Evolutionary conservation across 768 basidiomycete species (phyloP), one percentile per base, ranked within the genome.

Genomic region (Boletellus emodensis): DNA sequence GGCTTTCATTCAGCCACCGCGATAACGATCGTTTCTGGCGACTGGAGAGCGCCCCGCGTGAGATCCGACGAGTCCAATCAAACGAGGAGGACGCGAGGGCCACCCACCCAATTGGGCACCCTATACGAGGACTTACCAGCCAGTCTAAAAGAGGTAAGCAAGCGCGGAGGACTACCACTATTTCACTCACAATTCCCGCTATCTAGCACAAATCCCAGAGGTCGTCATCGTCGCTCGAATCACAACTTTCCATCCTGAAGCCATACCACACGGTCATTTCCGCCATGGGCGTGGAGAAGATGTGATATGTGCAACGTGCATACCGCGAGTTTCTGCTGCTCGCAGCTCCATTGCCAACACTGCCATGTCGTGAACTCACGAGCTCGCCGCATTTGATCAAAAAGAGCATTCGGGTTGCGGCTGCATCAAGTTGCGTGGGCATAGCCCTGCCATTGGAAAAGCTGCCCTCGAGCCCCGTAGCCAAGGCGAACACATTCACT

Each of bases 301-400:
- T 32, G 18, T 18, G n/a, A 15, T 36, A n/a, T 9, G 22, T 33
- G 34, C 56, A 54, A 49, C 49, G 56, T 55, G 56, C 30, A 46
- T 46, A 20, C n/a, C 42, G 51, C 39, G 44, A 30, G 49, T 13
- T 24, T 22, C 18, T 37, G 32, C 30, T 18, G 10, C 35, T 20
- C 28, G 40, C 17, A 39, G 24, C 61, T 61, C 60, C 53, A 12
- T 62, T 55, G 18, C 47, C 12, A 34, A 41, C 38, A 56, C 46
- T 34, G 12, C 3, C 38, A 48, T 33, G 52, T 20, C 35, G 49
- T 51, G 44, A 41, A 32, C 44, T 49, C 47, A 61, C 55, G 36
- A 54, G 55, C 33, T 63, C 38, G 32, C 60, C 55, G 58, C 20
- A 20, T 20, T 20, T 20, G 20, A 20, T 20, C 20, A 20, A 54